phyloP scores from a whole-genome alignment of 257 asterid species.

The Rauvolfia tetraphylla region DNA sequence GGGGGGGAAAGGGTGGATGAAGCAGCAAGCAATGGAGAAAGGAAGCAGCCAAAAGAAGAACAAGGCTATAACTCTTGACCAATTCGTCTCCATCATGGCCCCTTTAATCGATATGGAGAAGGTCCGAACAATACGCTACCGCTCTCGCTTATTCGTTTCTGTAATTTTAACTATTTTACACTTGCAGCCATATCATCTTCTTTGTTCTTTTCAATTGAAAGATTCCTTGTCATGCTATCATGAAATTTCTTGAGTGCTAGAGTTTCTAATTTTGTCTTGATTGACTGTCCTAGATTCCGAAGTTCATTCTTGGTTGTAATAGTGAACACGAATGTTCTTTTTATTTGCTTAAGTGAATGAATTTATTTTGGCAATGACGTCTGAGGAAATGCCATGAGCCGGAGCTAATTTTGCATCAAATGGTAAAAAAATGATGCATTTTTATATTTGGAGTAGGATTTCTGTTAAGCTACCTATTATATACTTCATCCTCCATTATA shows the following conservation, averaged over 20 bases:
- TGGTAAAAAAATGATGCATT: background rate
- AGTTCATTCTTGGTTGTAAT: background rate
- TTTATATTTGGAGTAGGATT: background rate
- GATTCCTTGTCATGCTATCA: background rate
- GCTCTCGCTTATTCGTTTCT: background rate
- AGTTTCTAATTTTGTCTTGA: too few relatives aligned
- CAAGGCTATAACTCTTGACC: conserved; percentile 56
- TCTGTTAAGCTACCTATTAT: background rate
- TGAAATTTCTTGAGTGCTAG: background rate
- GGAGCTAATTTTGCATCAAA: background rate
- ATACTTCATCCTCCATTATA: too few relatives aligned
- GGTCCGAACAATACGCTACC: conserved; percentile 27
- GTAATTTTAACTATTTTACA: background rate
- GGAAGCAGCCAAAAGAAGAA: conserved; percentile 31
- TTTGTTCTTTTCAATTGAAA: background rate
- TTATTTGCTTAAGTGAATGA: background rate
- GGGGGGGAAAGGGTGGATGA: background rate
- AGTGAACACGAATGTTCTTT: background rate
- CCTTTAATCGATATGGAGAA: conserved; percentile 95
- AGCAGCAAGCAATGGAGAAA: conserved; percentile 51
- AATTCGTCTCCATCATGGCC: conserved; percentile 81
- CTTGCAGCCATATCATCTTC: background rate
- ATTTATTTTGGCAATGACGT: background rate
- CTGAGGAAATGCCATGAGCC: background rate
- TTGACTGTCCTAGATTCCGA: background rate